These are phyloP conservation scores for Coniochaeta sp. DNA, from an alignment of 2,329 filamentous ascomycete genomes.

Conservation along the genomic window DNA sequence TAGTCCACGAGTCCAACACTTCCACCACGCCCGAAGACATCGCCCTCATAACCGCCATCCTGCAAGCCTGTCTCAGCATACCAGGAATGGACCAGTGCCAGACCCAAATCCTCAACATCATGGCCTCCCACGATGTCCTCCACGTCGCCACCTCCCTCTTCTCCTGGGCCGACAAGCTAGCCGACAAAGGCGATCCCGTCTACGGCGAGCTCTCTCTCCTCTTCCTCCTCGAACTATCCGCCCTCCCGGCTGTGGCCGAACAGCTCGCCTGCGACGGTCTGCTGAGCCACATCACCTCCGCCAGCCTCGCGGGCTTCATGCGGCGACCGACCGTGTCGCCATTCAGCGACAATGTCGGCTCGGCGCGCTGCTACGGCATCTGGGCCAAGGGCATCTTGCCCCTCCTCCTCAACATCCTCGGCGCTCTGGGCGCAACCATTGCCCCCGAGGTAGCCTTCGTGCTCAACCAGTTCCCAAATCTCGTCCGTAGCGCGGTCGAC, in stretches of 20 bases:
- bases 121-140: conserved; percentile 64
- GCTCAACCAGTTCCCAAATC: conserved; percentile 78
- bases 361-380: conserved; percentile 74
- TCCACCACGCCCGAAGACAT: conserved; percentile 72
- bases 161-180: conserved; percentile 85
- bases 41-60: conserved; percentile 75
- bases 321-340: conserved; percentile 66
- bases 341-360: conserved; percentile 63
- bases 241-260: conserved; percentile 74
- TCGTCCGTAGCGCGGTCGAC: conserved; percentile 65
- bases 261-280: conserved; percentile 84
- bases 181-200: conserved; percentile 72
- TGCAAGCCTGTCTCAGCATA: conserved; percentile 76
- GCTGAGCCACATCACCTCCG: conserved; percentile 69
- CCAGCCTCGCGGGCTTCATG: conserved; percentile 72
- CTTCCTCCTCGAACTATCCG: conserved; percentile 83
- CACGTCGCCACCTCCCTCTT: conserved; percentile 82
- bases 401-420: conserved; percentile 79
- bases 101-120: conserved; percentile 62
- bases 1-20: conserved; percentile 69
- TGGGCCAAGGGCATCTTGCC: conserved; percentile 88
- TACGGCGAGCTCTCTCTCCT: conserved; percentile 89
- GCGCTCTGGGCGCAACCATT: conserved; percentile 71
- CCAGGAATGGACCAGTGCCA: conserved; percentile 68
- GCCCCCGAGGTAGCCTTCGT: conserved; percentile 81